Percentiles rank a stretch among this genome's conserved stretches.
Conservation (phyloP, 495 filamentous ascomycete species). For the Acidomyces sp. region DNA sequence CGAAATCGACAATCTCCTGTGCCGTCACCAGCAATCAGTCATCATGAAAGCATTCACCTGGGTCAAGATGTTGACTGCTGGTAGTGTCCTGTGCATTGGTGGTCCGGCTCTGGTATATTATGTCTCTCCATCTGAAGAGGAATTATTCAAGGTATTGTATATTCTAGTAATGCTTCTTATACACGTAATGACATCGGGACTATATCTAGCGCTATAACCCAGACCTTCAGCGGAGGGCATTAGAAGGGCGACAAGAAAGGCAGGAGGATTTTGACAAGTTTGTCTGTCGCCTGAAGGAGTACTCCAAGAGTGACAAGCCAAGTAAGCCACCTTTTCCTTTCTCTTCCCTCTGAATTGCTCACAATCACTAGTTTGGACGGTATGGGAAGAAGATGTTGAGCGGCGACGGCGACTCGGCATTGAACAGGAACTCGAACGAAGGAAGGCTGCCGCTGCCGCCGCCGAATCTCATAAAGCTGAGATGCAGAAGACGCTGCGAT, state of each 20-base stretch:
- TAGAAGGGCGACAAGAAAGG: conserved; percentile 56
- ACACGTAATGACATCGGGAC: too few relatives aligned
- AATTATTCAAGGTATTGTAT: conserved; percentile 64
- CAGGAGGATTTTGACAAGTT: conserved; percentile 84
- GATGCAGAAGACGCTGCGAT: conserved; percentile 32
- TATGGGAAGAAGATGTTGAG: conserved; percentile 34
- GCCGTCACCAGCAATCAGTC: too few relatives aligned
- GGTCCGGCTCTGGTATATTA: conserved; percentile 75
- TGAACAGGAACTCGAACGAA: conserved; percentile 40
- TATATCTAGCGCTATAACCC: conserved; percentile 65
- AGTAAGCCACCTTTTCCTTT: too few relatives aligned
- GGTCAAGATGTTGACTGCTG: conserved; percentile 42
- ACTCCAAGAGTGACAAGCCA: conserved; percentile 80
- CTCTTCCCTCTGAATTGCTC: background rate
- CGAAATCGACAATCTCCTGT: too few relatives aligned
- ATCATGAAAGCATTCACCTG: conserved; percentile 42
- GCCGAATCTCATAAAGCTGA: conserved; percentile 50
- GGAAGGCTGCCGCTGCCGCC: conserved; percentile 40
- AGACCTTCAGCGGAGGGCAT: conserved; percentile 70
- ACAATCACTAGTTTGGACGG: conserved; percentile 53
- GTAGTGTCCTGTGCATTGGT: conserved; percentile 55
- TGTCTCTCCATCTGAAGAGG: conserved; percentile 76
- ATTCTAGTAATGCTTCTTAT: too few relatives aligned
- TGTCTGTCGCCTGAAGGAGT: conserved; percentile 66
- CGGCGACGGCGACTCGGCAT: conserved; percentile 7